Conservation (phyloP, 768 basidiomycete species). For the Russula virescens region DNA sequence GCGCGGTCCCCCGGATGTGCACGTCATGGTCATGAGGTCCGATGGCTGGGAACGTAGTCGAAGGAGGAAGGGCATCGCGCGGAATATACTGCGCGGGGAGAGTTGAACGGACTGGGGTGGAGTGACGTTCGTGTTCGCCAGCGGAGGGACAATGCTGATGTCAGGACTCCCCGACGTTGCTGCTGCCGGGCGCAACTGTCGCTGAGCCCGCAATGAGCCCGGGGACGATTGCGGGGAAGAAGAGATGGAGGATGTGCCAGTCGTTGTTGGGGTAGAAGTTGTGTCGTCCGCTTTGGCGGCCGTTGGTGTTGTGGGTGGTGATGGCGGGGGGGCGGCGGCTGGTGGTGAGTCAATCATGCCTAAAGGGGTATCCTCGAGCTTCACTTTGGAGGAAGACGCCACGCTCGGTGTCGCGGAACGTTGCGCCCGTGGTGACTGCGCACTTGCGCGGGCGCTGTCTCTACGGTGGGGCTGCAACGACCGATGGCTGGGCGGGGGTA, state of each 20-base stretch:
- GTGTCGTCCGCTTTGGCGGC: no score
- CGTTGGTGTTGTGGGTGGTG: neutral
- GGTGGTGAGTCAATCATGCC: neutral
- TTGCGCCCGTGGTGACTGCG: neutral
- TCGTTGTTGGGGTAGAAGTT: neutral
- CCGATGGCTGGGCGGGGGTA: conserved; percentile 5
- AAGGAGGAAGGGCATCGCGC: conserved; percentile 13
- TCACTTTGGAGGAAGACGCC: conserved; percentile 19
- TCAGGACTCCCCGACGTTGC: neutral
- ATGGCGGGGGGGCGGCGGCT: neutral
- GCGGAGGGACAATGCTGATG: neutral
- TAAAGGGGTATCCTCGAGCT: conserved; percentile 18
- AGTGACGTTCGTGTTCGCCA: neutral
- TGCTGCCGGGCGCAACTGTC: neutral
- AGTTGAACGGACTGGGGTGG: neutral
- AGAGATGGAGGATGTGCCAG: neutral
- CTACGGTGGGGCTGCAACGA: conserved; percentile 10
- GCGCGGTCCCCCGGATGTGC: conserved; percentile 8
- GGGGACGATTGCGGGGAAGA: neutral
- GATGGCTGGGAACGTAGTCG: conserved; percentile 9
- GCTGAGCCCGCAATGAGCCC: neutral
- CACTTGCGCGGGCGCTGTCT: neutral
- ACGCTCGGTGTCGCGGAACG: neutral
- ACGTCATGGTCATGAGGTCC: conserved; percentile 10
- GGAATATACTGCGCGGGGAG: conserved; percentile 20